These are phyloP conservation scores for Quercus robur DNA, from an alignment of 306 rosid genomes.

Conservation along the genomic window DNA sequence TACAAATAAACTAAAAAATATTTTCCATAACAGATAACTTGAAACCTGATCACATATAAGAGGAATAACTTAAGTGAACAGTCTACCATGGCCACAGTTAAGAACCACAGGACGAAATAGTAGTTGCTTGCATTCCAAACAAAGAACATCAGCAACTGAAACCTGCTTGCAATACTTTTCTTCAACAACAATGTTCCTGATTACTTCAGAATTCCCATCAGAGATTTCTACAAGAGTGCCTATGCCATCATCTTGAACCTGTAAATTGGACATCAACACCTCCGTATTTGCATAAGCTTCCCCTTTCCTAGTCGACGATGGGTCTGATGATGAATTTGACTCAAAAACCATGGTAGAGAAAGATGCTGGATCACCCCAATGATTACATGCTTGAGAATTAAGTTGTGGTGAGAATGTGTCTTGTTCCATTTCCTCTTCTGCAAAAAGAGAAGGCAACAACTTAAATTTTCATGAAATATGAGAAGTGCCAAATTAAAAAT, in stretches of 20 bases:
- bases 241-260: background rate
- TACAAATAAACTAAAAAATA: background rate
- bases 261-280: background rate
- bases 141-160: conserved; percentile 59
- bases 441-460: conserved; percentile 9
- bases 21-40: conserved; percentile 2
- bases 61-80: conserved; percentile 15
- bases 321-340: conserved; percentile 4
- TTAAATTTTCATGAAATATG: background rate
- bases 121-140: conserved; percentile 65
- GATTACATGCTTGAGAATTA: conserved; percentile 37
- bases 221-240: conserved; percentile 3
- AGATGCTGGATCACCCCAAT: conserved; percentile 30
- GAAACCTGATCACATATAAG: background rate
- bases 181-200: conserved; percentile 20
- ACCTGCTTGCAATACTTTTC: conserved; percentile 24
- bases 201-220: conserved; percentile 23
- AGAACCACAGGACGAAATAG: conserved; percentile 73
- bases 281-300: conserved; percentile 26
- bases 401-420: conserved; percentile 65
- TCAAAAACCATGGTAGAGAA: conserved; percentile 12
- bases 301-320: background rate
- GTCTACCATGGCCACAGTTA: conserved; percentile 86
- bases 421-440: conserved; percentile 57
- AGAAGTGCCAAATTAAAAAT: background rate